Evolutionary conservation across 2,329 filamentous ascomycete species (phyloP).

Genomic region (Boeremia exigua): DNA sequence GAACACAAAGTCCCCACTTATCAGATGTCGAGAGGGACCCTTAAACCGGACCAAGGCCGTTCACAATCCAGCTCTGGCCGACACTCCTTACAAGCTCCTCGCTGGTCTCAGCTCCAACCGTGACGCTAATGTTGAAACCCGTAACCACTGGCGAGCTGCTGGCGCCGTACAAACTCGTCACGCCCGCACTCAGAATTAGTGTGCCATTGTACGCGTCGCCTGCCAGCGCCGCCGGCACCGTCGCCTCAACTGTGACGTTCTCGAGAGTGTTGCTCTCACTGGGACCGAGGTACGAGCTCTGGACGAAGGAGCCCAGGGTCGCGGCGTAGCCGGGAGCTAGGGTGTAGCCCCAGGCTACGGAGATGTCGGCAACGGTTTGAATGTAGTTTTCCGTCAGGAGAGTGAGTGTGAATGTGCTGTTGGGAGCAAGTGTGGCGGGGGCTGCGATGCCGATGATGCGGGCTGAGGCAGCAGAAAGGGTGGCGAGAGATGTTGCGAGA

Average conservation of each 20-base stretch:
- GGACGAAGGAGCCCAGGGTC: slow-evolving; percentile 40
- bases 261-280: slow-evolving; percentile 29
- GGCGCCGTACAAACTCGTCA: slow-evolving; percentile 39
- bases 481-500: slow-evolving; percentile 5
- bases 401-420: slow-evolving; percentile 46
- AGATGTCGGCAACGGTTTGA: slow-evolving; percentile 54
- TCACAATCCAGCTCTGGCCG: slow-evolving; percentile 16
- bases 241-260: slow-evolving; percentile 33
- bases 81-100: slow-evolving; percentile 18
- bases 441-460: slow-evolving; percentile 54
- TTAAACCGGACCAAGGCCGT: not conserved
- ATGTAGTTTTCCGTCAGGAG: slow-evolving; percentile 54
- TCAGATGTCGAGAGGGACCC: no score
- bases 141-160: slow-evolving; percentile 14
- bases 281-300: slow-evolving; percentile 49
- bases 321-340: slow-evolving; percentile 28
- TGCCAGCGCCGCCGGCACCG: slow-evolving; percentile 17
- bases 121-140: slow-evolving; percentile 31
- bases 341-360: slow-evolving; percentile 53
- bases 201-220: slow-evolving; percentile 13
- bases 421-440: slow-evolving; percentile 51
- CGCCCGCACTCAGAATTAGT: slow-evolving; percentile 27
- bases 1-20: no score
- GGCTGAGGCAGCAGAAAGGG: slow-evolving; percentile 14
- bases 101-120: slow-evolving; percentile 23